Conservation (phyloP, 1,284 basidiomycete genomes). For the Fomitopsis palustris region DNA sequence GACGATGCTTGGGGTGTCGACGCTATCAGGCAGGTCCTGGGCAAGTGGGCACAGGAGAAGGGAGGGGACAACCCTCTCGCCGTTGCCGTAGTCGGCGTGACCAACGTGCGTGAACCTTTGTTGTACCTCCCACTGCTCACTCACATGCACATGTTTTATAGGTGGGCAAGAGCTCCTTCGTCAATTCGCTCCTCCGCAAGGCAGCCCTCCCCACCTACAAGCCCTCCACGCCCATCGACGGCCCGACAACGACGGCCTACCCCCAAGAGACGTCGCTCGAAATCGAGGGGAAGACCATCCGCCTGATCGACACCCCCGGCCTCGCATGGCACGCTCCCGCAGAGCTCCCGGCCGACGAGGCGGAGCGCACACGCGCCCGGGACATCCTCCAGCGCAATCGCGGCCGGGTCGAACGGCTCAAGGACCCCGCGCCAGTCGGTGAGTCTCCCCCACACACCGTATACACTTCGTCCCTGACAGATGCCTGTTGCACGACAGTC, state of each 20-base stretch:
- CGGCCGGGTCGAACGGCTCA: constrained; percentile 85
- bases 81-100: constrained; percentile 73
- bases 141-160: constrained; percentile 25
- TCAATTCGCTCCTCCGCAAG: constrained; percentile 70
- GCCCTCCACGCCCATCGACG: constrained; percentile 43
- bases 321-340: constrained; percentile 52
- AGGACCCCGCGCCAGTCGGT: constrained; percentile 82
- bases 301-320: constrained; percentile 85
- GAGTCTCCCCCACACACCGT: constrained; percentile 22
- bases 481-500: constrained; percentile 46
- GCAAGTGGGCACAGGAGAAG: constrained; percentile 44
- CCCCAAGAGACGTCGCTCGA: constrained; percentile 61
- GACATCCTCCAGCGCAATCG: constrained; percentile 80
- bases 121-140: background rate
- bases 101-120: constrained; percentile 48
- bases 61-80: constrained; percentile 43
- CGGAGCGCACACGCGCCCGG: constrained; percentile 47
- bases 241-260: constrained; percentile 68
- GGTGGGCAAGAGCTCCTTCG: constrained; percentile 79
- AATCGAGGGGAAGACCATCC: constrained; percentile 43
- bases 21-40: constrained; percentile 43
- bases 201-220: constrained; percentile 62
- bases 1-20: constrained; percentile 61
- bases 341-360: constrained; percentile 39
- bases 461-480: constrained; percentile 4